Percentiles rank a stretch among this genome's conserved stretches.
Conservation (phyloP, 805 yeast species). For the Candida montana region DNA sequence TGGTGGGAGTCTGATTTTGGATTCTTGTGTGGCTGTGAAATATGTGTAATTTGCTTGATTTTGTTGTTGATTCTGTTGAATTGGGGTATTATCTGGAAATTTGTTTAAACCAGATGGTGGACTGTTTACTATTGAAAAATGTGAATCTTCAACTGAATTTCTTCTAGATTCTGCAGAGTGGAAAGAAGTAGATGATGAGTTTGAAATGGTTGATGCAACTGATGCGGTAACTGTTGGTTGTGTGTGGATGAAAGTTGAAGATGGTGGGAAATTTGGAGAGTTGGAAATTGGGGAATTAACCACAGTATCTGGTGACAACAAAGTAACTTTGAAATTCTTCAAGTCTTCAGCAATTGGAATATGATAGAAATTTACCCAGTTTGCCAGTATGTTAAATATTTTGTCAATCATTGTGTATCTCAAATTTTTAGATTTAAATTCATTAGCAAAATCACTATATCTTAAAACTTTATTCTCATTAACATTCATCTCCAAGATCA, state of each 20-base stretch:
- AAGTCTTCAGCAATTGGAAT: background rate
- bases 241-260: background rate
- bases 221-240: background rate
- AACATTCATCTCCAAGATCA: constrained; percentile 7
- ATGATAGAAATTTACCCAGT: constrained; percentile 7
- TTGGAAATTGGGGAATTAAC: background rate
- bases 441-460: background rate
- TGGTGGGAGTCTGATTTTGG: constrained; percentile 7
- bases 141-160: background rate
- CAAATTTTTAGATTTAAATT: background rate
- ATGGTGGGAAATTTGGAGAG: background rate
- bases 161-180: background rate
- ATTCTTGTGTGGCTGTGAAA: background rate
- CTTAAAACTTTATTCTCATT: background rate
- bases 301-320: background rate
- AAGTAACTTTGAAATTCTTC: background rate
- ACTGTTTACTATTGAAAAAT: constrained; percentile 4
- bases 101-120: constrained; percentile 4
- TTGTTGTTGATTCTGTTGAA: constrained; percentile 1
- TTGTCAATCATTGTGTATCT: constrained; percentile 1
- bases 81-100: background rate
- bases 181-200: background rate
- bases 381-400: constrained; percentile 4
- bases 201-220: background rate
- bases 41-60: constrained; percentile 1